These are phyloP conservation scores for Imleria badia DNA, from an alignment of 768 basidiomycete species.

Conservation along the genomic window DNA sequence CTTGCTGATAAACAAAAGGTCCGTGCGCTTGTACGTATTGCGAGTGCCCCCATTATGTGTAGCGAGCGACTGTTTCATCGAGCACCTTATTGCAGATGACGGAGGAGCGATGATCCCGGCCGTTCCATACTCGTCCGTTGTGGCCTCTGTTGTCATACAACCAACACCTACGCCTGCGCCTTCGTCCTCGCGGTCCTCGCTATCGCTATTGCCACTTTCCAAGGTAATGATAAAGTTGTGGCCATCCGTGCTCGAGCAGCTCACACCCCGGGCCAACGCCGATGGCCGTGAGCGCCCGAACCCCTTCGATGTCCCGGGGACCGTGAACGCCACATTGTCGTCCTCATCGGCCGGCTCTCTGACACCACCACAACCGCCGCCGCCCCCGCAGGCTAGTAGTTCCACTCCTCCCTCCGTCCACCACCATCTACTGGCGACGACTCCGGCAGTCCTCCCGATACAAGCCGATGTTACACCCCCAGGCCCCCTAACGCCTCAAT, in stretches of 20 bases:
- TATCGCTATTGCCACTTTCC: slow-evolving; percentile 26
- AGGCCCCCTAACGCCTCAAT: slow-evolving; percentile 47
- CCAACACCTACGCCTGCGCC: slow-evolving; percentile 8
- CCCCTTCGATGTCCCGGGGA: slow-evolving; percentile 57
- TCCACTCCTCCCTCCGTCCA: slow-evolving; percentile 22
- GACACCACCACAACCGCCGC: neutral
- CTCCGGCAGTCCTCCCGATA: slow-evolving; percentile 20
- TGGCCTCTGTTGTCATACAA: slow-evolving; percentile 5
- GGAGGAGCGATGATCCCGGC: slow-evolving; percentile 15
- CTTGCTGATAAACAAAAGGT: neutral
- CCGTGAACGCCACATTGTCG: slow-evolving; percentile 27
- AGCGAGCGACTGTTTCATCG: slow-evolving; percentile 4
- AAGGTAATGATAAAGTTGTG: slow-evolving; percentile 67
- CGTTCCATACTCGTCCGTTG: slow-evolving; percentile 15
- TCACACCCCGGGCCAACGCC: slow-evolving; percentile 55
- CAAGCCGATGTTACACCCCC: slow-evolving; percentile 41
- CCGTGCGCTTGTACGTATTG: slow-evolving; percentile 11
- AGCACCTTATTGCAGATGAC: neutral
- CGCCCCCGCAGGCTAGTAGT: neutral
- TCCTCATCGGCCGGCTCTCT: slow-evolving; percentile 20
- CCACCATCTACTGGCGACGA: slow-evolving; percentile 31
- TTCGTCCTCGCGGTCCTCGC: slow-evolving; percentile 20
- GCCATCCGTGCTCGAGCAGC: slow-evolving; percentile 54
- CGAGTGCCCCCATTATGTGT: neutral
- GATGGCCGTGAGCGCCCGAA: slow-evolving; percentile 49